Conservation (phyloP, 2,329 filamentous ascomycete species). For the Nigrospora sphaerica region DNA sequence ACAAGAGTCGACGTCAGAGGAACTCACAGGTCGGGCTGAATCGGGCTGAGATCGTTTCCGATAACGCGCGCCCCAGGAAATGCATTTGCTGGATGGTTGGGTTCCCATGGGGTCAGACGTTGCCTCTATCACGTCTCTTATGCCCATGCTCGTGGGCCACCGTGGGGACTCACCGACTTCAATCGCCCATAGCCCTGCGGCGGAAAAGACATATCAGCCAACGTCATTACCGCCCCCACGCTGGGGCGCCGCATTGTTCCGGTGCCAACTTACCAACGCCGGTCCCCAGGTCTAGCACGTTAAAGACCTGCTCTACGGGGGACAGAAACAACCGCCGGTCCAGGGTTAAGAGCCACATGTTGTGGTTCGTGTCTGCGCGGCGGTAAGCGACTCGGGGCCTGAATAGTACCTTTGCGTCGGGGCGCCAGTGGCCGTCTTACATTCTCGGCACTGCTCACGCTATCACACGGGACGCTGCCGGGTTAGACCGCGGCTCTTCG, state of each 20-base stretch:
- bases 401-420: neutral
- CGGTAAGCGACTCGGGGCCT: too few relatives aligned
- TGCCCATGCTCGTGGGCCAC: too few relatives aligned
- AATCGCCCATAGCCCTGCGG: too few relatives aligned
- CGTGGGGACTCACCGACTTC: too few relatives aligned
- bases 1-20: too few relatives aligned
- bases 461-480: neutral
- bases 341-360: slow-evolving; percentile 4
- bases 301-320: slow-evolving; percentile 3
- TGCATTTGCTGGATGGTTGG: neutral
- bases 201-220: too few relatives aligned
- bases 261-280: slow-evolving; percentile 3
- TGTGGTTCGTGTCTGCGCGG: neutral
- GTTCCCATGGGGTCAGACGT: too few relatives aligned
- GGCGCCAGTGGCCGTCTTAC: neutral
- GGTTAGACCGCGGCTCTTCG: too few relatives aligned
- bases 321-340: slow-evolving; percentile 4
- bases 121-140: too few relatives aligned
- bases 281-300: slow-evolving; percentile 7
- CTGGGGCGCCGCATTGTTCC: too few relatives aligned
- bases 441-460: neutral
- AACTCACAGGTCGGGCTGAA: slow-evolving; percentile 4
- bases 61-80: slow-evolving; percentile 3
- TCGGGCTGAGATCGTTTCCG: slow-evolving; percentile 7
- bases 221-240: too few relatives aligned